Evolutionary conservation across 345 rosid species (phyloP).

Genomic region (Raphanus raphanistrum): DNA sequence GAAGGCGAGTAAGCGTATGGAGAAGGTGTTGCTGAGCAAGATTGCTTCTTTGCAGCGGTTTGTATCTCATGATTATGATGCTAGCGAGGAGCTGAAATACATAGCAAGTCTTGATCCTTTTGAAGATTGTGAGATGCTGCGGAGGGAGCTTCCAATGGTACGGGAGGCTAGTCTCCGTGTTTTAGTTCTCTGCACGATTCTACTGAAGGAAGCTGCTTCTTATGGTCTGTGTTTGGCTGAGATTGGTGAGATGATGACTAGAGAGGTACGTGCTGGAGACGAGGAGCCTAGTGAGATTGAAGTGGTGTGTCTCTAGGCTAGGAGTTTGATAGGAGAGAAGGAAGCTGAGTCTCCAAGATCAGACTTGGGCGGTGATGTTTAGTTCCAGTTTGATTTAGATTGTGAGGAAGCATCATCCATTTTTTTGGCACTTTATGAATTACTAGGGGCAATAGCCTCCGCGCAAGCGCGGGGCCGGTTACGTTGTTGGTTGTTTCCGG

Average conservation of each 20-base stretch:
- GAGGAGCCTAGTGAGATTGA: constrained; percentile 98
- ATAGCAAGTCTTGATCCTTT: constrained; percentile 63
- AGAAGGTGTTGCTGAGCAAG: constrained; percentile 43
- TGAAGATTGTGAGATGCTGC: constrained; percentile 71
- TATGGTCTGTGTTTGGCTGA: constrained; percentile 82
- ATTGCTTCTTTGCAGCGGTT: constrained; percentile 71
- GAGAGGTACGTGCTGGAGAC: constrained; percentile 72
- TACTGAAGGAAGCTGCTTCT: constrained; percentile 84
- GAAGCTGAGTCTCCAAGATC: constrained; percentile 49
- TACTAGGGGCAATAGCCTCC: too few relatives aligned
- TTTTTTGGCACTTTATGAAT: too few relatives aligned
- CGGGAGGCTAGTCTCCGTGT: constrained; percentile 89
- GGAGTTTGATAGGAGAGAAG: constrained; percentile 59
- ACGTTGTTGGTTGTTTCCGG: too few relatives aligned
- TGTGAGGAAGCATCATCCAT: constrained; percentile 55
- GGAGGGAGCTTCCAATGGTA: constrained; percentile 81
- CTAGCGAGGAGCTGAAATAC: constrained; percentile 78
- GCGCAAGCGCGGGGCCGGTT: too few relatives aligned
- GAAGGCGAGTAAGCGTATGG: constrained; percentile 40
- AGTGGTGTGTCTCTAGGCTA: constrained; percentile 82
- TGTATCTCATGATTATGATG: constrained; percentile 67
- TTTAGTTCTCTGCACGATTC: constrained; percentile 70
- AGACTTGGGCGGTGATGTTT: constrained; percentile 54
- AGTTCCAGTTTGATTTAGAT: constrained; percentile 72
- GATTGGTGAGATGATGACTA: constrained; percentile 98